A percentile compares a stretch with the other conserved stretches of the same genome.
Evolutionary conservation across 306 rosid genomes (phyloP).

Genomic region (Oemleria cerasiformis): DNA sequence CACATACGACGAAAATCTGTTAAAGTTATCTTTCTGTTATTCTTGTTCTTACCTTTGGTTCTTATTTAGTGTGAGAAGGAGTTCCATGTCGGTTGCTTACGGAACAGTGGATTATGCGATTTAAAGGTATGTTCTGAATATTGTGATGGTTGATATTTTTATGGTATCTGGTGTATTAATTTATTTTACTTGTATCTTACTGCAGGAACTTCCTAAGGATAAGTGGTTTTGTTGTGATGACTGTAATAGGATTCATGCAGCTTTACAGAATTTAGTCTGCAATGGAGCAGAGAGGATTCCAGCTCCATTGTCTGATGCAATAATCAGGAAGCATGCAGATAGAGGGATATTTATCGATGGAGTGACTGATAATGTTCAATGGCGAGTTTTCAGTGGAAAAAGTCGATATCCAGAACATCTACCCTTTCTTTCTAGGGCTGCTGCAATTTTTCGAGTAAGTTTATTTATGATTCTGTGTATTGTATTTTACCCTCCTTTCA

Average conservation of each 20-base stretch:
- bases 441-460: slow-evolving; percentile 92
- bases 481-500: neutral
- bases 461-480: neutral
- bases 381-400: slow-evolving; percentile 95
- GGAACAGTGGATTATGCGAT: slow-evolving; percentile 73
- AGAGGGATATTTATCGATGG: slow-evolving; percentile 61
- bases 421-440: slow-evolving; percentile 88
- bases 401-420: slow-evolving; percentile 87
- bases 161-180: slow-evolving; percentile 24
- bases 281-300: slow-evolving; percentile 68
- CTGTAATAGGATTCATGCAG: slow-evolving; percentile 70
- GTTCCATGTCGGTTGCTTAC: slow-evolving; percentile 95
- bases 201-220: slow-evolving; percentile 92
- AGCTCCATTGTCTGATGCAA: slow-evolving; percentile 43
- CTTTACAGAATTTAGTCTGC: slow-evolving; percentile 61
- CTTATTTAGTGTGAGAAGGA: slow-evolving; percentile 89
- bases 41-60: slow-evolving; percentile 22
- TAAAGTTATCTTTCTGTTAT: neutral
- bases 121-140: slow-evolving; percentile 56
- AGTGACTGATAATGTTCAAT: slow-evolving; percentile 55
- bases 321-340: slow-evolving; percentile 68
- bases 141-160: slow-evolving; percentile 17
- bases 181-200: slow-evolving; percentile 14
- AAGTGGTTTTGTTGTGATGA: slow-evolving; percentile 97
- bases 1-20: neutral